These are phyloP conservation scores for Botryotinia narcissicola DNA, from an alignment of 2,329 filamentous ascomycete genomes.

Conservation along the genomic window DNA sequence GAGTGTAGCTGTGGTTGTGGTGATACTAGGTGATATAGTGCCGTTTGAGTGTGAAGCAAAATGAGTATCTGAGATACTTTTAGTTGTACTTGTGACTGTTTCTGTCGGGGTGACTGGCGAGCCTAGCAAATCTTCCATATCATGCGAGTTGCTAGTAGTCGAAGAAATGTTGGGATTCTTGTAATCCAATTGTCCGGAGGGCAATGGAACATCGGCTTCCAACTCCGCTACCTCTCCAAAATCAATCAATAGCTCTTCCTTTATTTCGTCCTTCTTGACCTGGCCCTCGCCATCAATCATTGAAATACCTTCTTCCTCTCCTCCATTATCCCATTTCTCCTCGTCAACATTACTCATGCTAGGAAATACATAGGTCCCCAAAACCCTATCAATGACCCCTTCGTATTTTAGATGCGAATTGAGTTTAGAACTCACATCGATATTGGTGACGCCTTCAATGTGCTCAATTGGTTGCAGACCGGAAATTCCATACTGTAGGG, in stretches of 20 bases:
- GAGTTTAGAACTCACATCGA: conserved; percentile 59
- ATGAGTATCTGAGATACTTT: neutral
- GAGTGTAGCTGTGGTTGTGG: neutral
- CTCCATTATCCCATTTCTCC: conserved; percentile 42
- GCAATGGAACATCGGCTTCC: neutral
- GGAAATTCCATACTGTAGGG: conserved; percentile 78
- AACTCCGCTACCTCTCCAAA: neutral
- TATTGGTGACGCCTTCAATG: conserved; percentile 57
- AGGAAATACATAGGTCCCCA: conserved; percentile 50
- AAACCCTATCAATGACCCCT: conserved; percentile 61
- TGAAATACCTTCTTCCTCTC: conserved; percentile 31
- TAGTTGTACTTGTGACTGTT: neutral
- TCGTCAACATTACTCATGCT: conserved; percentile 64
- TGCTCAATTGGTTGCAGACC: conserved; percentile 74
- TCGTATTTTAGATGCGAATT: conserved; percentile 69
- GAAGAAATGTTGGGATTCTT: neutral
- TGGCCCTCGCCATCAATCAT: conserved; percentile 34
- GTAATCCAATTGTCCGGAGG: neutral
- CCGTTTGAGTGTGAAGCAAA: neutral
- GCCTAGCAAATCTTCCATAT: neutral
- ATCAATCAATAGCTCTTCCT: neutral
- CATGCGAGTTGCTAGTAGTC: neutral
- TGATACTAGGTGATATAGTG: neutral
- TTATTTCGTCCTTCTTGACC: neutral
- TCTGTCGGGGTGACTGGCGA: neutral